phyloP scores from a whole-genome alignment of 257 asterid species.

The Ophiorrhiza pumila region DNA sequence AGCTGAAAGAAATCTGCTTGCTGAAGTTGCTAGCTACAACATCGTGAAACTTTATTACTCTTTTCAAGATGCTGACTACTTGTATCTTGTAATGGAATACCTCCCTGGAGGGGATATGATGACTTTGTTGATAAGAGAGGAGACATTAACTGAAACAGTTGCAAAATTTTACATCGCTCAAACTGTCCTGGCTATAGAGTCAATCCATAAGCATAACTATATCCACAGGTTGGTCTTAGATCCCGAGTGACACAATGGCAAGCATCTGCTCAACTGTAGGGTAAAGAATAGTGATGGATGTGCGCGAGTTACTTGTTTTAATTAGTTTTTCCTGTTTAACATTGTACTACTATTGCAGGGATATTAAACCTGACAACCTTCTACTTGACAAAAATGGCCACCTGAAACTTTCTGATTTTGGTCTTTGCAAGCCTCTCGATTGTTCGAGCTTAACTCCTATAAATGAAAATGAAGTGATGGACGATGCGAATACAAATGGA shows the following conservation, averaged over 20 bases:
- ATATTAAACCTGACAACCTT: constrained; percentile 81
- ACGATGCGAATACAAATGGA: constrained; percentile 51
- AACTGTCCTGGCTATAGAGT: constrained; percentile 79
- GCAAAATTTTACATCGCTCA: constrained; percentile 81
- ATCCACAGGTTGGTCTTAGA: constrained; percentile 46
- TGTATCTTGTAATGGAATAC: constrained; percentile 91
- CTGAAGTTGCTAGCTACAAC: constrained; percentile 73
- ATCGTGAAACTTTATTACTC: constrained; percentile 81
- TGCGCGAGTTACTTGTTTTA: neutral
- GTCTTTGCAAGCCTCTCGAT: constrained; percentile 71
- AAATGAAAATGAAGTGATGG: constrained; percentile 64
- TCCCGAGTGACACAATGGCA: neutral
- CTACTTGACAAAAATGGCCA: constrained; percentile 70
- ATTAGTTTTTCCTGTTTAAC: neutral
- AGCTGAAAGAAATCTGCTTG: constrained; percentile 89
- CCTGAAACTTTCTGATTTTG: constrained; percentile 70
- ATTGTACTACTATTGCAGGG: constrained; percentile 39
- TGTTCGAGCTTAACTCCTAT: constrained; percentile 68
- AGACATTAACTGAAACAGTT: constrained; percentile 74
- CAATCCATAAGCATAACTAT: constrained; percentile 72
- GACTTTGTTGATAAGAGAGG: constrained; percentile 90
- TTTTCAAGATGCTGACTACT: constrained; percentile 80
- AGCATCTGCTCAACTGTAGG: neutral
- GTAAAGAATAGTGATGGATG: neutral
- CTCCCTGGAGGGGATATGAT: constrained; percentile 93